Percentiles rank a stretch among this genome's conserved stretches.
Conservation (phyloP, 1,284 basidiomycete genomes). For the Lentinula novae-zelandiae region DNA sequence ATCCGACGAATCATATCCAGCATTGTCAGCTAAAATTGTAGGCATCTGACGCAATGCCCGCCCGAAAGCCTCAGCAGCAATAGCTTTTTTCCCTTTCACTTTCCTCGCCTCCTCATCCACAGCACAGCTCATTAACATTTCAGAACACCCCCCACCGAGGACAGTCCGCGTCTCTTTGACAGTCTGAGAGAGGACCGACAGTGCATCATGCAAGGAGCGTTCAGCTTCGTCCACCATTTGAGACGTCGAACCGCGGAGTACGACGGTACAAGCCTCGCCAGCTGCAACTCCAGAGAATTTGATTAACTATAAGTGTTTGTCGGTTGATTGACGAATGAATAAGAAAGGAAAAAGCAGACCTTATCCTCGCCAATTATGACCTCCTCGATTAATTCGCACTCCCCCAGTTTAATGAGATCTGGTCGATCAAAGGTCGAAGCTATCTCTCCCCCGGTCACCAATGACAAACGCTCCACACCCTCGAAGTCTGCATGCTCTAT, state of each 20-base stretch:
- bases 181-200: conserved; percentile 96
- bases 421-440: conserved; percentile 93
- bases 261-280: conserved; percentile 98
- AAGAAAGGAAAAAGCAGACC: conserved; percentile 40
- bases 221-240: conserved; percentile 99
- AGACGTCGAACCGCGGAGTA: conserved; percentile 92
- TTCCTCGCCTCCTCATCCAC: conserved; percentile 87
- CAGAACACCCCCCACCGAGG: conserved; percentile 94
- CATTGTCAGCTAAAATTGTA: conserved; percentile 96
- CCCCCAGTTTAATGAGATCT: conserved; percentile 90
- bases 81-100: conserved; percentile 90
- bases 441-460: conserved; percentile 98
- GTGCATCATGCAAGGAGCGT: conserved; percentile 94
- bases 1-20: conserved; percentile 96
- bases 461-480: conserved; percentile 92
- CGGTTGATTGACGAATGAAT: neutral
- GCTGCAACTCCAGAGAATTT: conserved; percentile 99
- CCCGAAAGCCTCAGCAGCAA: conserved; percentile 91
- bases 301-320: conserved; percentile 65
- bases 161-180: conserved; percentile 95
- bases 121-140: conserved; percentile 96
- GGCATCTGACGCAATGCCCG: conserved; percentile 92
- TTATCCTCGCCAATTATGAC: conserved; percentile 99
- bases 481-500: conserved; percentile 98
- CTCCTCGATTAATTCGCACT: conserved; percentile 95